phyloP scores from a whole-genome alignment of 1,139 yeast genomes.

The Geotrichum reessii region DNA sequence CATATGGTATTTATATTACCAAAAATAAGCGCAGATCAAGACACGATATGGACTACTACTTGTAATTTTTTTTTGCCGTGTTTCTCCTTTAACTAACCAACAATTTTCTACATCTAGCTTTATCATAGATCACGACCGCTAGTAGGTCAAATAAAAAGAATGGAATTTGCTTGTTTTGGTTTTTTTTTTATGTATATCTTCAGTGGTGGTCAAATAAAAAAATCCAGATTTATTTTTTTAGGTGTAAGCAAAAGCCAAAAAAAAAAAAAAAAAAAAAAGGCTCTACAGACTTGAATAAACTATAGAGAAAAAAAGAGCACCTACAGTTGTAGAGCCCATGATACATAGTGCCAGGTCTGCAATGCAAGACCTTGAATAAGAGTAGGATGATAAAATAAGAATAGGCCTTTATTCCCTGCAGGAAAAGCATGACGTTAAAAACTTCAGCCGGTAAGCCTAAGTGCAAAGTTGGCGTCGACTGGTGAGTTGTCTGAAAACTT shows the following conservation, averaged over 20 bases:
- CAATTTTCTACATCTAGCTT: too few species aligned
- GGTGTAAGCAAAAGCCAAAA: neutral
- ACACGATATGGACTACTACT: conserved; percentile 8
- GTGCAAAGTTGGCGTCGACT: neutral
- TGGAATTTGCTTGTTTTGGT: neutral
- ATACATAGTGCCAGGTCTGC: neutral
- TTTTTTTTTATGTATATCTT: neutral
- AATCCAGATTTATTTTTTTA: neutral
- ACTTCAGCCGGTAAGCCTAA: neutral
- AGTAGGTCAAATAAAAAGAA: neutral
- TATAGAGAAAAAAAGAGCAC: neutral
- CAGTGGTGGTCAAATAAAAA: neutral
- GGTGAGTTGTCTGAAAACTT: conserved; percentile 23
- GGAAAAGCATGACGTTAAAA: too few species aligned
- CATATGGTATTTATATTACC: conserved; percentile 46
- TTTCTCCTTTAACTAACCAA: neutral
- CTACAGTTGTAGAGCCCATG: neutral
- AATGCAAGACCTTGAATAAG: neutral
- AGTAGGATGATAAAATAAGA: neutral
- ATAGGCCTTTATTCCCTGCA: too few species aligned
- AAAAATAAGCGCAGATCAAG: conserved; percentile 27
- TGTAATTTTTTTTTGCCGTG: neutral
- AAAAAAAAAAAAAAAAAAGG: neutral
- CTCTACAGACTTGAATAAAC: neutral
- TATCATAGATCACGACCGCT: too few species aligned